A percentile compares a stretch with the other conserved stretches of the same genome.
Evolutionary conservation across 495 filamentous ascomycete species (phyloP).

Genomic region (Penicillium bovifimosum): DNA sequence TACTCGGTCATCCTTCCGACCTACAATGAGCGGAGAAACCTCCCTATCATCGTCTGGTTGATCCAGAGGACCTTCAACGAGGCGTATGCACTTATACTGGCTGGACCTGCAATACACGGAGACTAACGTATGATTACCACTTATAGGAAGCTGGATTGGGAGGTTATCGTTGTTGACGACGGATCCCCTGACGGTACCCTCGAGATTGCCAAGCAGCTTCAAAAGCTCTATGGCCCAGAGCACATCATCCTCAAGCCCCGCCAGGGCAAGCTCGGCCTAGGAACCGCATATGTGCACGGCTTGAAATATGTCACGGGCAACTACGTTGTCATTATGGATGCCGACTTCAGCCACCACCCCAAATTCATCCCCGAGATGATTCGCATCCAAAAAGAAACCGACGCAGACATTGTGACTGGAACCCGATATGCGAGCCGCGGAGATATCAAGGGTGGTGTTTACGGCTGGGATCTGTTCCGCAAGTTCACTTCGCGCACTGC

Average conservation of each 20-base stretch:
- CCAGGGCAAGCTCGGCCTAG: conserved; percentile 89
- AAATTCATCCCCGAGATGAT: conserved; percentile 95
- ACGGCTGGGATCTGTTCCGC: conserved; percentile 95
- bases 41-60: conserved; percentile 92
- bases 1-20: conserved; percentile 97
- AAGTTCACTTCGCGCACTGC: conserved; percentile 87
- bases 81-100: conserved; percentile 34
- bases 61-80: conserved; percentile 86
- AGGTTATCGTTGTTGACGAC: conserved; percentile 96
- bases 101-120: too few relatives aligned
- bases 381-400: conserved; percentile 55
- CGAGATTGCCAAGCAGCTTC: conserved; percentile 80
- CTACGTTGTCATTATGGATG: conserved; percentile 99
- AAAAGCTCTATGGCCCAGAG: conserved; percentile 66
- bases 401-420: conserved; percentile 94
- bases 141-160: conserved; percentile 85
- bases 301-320: conserved; percentile 81
- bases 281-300: conserved; percentile 95
- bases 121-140: background rate
- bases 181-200: conserved; percentile 95
- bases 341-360: conserved; percentile 97
- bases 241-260: conserved; percentile 82
- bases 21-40: conserved; percentile 95
- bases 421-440: conserved; percentile 76
- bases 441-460: conserved; percentile 72